A percentile compares a stretch with the other conserved stretches of the same genome.
These are phyloP conservation scores for Phtheirospermum japonicum DNA, from an alignment of 257 asterid species.

Conservation along the genomic window DNA sequence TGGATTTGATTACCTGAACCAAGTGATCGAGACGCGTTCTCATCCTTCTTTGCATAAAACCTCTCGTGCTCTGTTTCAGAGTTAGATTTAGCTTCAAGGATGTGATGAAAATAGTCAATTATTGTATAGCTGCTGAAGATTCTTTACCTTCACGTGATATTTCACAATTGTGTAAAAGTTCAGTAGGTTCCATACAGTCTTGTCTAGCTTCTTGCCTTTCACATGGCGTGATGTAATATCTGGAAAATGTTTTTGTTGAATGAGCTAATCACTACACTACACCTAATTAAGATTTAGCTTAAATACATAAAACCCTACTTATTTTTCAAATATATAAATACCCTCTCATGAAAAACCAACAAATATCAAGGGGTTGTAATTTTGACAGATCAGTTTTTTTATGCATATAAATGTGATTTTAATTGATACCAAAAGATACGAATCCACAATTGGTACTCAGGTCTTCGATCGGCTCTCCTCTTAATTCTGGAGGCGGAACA, in stretches of 20 bases:
- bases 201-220: constrained; percentile 77
- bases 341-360: too few species aligned
- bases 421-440: constrained; percentile 69
- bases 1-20: constrained; percentile 86
- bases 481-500: constrained; percentile 79
- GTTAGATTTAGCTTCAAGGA: constrained; percentile 28
- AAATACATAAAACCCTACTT: neutral
- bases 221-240: constrained; percentile 69
- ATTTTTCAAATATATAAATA: neutral
- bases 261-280: neutral
- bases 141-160: constrained; percentile 76
- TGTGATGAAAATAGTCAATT: neutral
- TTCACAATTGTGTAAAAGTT: constrained; percentile 76
- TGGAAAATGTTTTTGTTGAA: constrained; percentile 23
- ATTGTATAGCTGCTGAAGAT: constrained; percentile 25
- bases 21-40: constrained; percentile 58
- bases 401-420: neutral
- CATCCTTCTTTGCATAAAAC: constrained; percentile 85
- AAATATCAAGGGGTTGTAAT: too few species aligned
- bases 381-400: too few species aligned
- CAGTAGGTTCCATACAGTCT: constrained; percentile 83
- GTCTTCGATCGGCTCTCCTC: constrained; percentile 85
- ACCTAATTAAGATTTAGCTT: neutral
- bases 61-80: constrained; percentile 64
- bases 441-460: constrained; percentile 89